phyloP scores from a whole-genome alignment of 495 filamentous ascomycete genomes.

The Mytilinidion resinicola region DNA sequence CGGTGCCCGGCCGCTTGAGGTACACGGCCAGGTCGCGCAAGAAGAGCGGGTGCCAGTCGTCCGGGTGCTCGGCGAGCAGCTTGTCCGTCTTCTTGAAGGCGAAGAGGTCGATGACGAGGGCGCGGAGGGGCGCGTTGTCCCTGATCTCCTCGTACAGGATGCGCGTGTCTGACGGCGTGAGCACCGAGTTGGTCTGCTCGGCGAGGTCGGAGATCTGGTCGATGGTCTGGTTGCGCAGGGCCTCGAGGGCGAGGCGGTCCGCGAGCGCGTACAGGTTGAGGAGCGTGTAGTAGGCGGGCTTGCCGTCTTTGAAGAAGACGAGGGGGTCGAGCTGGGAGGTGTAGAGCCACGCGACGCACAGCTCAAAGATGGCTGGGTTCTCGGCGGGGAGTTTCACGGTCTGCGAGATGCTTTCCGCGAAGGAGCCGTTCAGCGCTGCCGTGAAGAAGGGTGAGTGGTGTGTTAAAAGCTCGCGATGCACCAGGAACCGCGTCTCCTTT shows the following conservation, averaged over 20 bases:
- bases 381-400: constrained; percentile 39
- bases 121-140: constrained; percentile 27
- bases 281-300: constrained; percentile 43
- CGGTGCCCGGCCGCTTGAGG: constrained; percentile 31
- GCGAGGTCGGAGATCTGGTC: constrained; percentile 37
- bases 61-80: constrained; percentile 38
- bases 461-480: constrained; percentile 43
- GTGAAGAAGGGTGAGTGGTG: constrained; percentile 44
- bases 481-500: constrained; percentile 29
- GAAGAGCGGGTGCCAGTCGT: constrained; percentile 38
- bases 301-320: constrained; percentile 28
- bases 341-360: constrained; percentile 45
- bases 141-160: constrained; percentile 37
- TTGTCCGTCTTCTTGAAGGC: constrained; percentile 46
- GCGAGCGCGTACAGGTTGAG: constrained; percentile 43
- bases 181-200: constrained; percentile 42
- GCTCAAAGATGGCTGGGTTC: constrained; percentile 37
- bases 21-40: constrained; percentile 35
- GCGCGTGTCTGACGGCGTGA: constrained; percentile 42
- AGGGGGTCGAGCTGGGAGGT: constrained; percentile 25
- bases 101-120: constrained; percentile 43
- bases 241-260: constrained; percentile 38
- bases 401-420: constrained; percentile 40
- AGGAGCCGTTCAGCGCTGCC: constrained; percentile 43
- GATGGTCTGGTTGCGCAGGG: constrained; percentile 37